These are phyloP conservation scores for Fusarium miscanthi DNA, from an alignment of 2,329 filamentous ascomycete genomes.

Conservation along the genomic window DNA sequence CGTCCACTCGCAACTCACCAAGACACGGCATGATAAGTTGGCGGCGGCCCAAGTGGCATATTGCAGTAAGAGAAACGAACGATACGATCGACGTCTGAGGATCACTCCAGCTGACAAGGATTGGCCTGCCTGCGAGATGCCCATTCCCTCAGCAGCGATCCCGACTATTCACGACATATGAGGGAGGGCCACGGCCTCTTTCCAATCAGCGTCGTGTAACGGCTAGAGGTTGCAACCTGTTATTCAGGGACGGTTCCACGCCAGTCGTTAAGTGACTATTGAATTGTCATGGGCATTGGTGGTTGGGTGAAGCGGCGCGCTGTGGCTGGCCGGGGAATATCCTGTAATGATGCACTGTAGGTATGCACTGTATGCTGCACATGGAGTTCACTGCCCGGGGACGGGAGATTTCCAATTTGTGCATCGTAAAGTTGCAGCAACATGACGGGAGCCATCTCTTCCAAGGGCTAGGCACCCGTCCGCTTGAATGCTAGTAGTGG, in stretches of 20 bases:
- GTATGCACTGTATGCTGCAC: conserved; percentile 29
- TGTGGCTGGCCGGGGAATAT: conserved; percentile 27
- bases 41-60: conserved; percentile 33
- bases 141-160: conserved; percentile 21
- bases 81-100: conserved; percentile 41
- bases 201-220: conserved; percentile 34
- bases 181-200: conserved; percentile 40
- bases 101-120: conserved; percentile 39
- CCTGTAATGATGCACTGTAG: conserved; percentile 31
- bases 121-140: conserved; percentile 34
- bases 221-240: conserved; percentile 10
- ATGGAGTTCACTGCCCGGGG: conserved; percentile 1
- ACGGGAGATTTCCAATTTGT: conserved; percentile 22
- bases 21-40: conserved; percentile 35
- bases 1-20: conserved; percentile 41
- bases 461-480: conserved; percentile 34
- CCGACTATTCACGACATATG: conserved; percentile 39
- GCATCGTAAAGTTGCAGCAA: conserved; percentile 16
- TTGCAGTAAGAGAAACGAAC: conserved; percentile 27
- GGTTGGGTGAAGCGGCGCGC: conserved; percentile 27
- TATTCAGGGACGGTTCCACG: conserved; percentile 32
- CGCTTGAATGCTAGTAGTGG: conserved; percentile 31
- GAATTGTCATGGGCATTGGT: conserved; percentile 7
- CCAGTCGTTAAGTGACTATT: conserved; percentile 22
- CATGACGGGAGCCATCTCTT: conserved; percentile 23